Evolutionary conservation across 805 yeast genomes (phyloP), one percentile per base, ranked within the genome.

Genomic region (Wickerhamomyces chaumierensis): DNA sequence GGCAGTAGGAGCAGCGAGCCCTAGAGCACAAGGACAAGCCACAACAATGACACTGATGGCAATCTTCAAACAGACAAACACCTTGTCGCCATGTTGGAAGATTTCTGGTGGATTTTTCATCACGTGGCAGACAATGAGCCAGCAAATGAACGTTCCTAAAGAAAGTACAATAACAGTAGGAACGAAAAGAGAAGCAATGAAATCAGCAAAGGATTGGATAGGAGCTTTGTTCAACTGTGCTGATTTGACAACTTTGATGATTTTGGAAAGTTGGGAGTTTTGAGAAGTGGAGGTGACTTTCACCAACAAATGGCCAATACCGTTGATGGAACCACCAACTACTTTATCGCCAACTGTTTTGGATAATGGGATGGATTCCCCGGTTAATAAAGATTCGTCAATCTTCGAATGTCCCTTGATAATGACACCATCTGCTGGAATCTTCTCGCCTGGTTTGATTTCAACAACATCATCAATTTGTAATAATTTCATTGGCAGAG

Each of bases 11-110:
- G 97, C 95, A 3, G 96, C 96, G 37, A 92, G 67, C 3, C 98
- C 99, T 18, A 92, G 62, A 0, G 98, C 97, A 69, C 98, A 92
- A 0, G 99, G 99, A 60, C 99, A 92, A 2, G 98, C 98, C 36
- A 92, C 96, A 11, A 92, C 96, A 46, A 94, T 74, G 5, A 92
- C 98, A 6, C 94, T 78, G 20, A 92, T 90, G 5, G 94, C 80
- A 35, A 88, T 69, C 50, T 82, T 78, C 40, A 94, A 58, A 53
- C 90, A 80, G 4, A 73, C 73, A 55, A 75, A 78, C 45, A 77
- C 67, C 38, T 70, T 69, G 45, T 72, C 71, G 8, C 58, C 64
- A 33, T 56, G 58, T 15, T 55, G 48, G 52, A 79, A 78, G 9
- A 71, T 63, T 3, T 49, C 54, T 3, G 87, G 86, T 19, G 71